phyloP scores from a whole-genome alignment of 2,329 filamentous ascomycete species.

The Penicillium sp. region DNA sequence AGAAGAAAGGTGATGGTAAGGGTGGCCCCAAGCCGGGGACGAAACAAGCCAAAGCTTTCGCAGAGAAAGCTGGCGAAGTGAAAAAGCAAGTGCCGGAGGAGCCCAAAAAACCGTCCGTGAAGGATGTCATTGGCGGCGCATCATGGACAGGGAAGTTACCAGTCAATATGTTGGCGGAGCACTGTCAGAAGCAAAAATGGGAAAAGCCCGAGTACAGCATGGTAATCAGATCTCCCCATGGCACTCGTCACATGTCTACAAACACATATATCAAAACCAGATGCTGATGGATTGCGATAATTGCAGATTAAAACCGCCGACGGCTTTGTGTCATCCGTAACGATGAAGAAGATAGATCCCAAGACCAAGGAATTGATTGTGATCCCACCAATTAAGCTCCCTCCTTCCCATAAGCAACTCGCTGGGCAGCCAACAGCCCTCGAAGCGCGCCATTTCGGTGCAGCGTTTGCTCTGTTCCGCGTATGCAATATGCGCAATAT shows the following conservation, averaged over 20 bases:
- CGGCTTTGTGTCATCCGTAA: conserved; percentile 77
- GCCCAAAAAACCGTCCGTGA: conserved; percentile 61
- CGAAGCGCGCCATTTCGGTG: conserved; percentile 90
- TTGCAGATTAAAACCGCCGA: conserved; percentile 64
- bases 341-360: conserved; percentile 68
- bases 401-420: conserved; percentile 71
- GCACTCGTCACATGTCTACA: neutral
- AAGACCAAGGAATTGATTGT: conserved; percentile 78
- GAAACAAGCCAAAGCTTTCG: conserved; percentile 43
- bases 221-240: conserved; percentile 44
- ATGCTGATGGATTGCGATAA: conserved; percentile 18
- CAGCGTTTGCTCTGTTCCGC: conserved; percentile 85
- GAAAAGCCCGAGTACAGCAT: conserved; percentile 89
- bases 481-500: conserved; percentile 95
- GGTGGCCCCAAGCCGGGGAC: conserved; percentile 43
- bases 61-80: conserved; percentile 33
- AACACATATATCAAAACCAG: neutral
- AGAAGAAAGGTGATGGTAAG: conserved; percentile 43
- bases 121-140: conserved; percentile 84
- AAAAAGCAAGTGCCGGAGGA: conserved; percentile 40
- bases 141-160: conserved; percentile 98
- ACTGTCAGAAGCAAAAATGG: conserved; percentile 96
- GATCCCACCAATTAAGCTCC: conserved; percentile 80
- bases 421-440: conserved; percentile 75
- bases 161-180: conserved; percentile 87